Evolutionary conservation across 2,329 filamentous ascomycete species (phyloP), one percentile per base, ranked within the genome.

Genomic region (Pseudocercospora cruenta): DNA sequence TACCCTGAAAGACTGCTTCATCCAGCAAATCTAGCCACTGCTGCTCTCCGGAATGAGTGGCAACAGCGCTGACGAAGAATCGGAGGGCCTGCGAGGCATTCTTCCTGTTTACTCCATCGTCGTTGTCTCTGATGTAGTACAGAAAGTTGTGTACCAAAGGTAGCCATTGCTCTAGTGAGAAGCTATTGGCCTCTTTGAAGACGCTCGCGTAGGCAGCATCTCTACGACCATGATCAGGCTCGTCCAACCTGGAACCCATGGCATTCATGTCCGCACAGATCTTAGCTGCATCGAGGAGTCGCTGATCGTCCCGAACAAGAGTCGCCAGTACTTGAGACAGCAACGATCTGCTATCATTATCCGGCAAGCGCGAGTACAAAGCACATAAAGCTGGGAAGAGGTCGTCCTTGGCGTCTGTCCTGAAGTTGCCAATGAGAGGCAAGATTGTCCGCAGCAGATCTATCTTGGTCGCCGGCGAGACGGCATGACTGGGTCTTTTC

Each of bases 331-430:
- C 90, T 53, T 88, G 84, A 16, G 91, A 91, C 28, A 98, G 81
- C 0, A 92, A 84, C 68, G 89, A 84, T 62, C 95, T 87, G 74
- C 93, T 96, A 51, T 87, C 82, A 51, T 89, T 86, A 77, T 98
- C 94, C 72, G 89, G 92, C 82, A 98, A 94, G 76, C 94, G 97
- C 62, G 92, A 91, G 76, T 97, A 98, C 36, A 98, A 85, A 0
- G 91, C 89, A 3, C 91, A 90, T 9, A 95, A 80, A 0, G 92
- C 92, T 54, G 87, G 83, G 76, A 91, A 96, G 0, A 96, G 87
- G 86, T 84, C 53, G 85, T 80, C 60, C 61, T 66, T 61, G 62
- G 61, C 16, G 33, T 65, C 19, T 10, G 71, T 67, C 21, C 67
- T 65, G 47, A 71, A 72, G 7, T 64, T 63, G 24, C 72, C 67